Conservation (phyloP, 495 filamentous ascomycete species). For the Aspergillus panamensis region DNA sequence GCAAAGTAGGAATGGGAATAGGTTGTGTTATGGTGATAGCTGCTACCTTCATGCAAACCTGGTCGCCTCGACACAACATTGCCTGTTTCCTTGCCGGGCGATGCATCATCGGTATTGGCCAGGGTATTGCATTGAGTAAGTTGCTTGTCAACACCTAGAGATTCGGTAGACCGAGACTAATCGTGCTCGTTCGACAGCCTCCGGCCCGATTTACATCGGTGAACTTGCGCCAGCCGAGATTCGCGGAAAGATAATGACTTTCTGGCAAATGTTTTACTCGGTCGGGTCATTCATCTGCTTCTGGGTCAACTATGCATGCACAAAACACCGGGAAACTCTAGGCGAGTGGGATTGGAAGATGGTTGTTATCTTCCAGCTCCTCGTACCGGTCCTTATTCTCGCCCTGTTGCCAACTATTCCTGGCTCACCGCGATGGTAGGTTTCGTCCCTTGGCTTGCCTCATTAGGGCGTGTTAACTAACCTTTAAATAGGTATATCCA, state of each 20-base stretch:
- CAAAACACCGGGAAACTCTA: constrained; percentile 45
- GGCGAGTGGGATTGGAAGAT: constrained; percentile 62
- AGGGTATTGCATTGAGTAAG: constrained; percentile 61
- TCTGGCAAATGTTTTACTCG: constrained; percentile 65
- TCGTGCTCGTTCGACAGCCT: constrained; percentile 27
- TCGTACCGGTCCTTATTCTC: constrained; percentile 53
- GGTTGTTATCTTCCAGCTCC: constrained; percentile 60
- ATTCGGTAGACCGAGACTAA: neutral
- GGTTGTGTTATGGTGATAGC: constrained; percentile 57
- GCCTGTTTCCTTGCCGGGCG: constrained; percentile 59
- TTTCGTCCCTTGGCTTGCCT: neutral
- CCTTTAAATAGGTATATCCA: constrained; percentile 43
- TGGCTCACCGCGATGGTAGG: constrained; percentile 55
- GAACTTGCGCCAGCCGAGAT: constrained; percentile 57
- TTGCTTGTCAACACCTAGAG: constrained; percentile 4
- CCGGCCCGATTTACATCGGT: constrained; percentile 61
- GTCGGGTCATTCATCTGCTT: constrained; percentile 62
- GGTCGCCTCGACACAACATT: constrained; percentile 51
- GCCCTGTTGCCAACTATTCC: constrained; percentile 52
- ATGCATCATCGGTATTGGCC: constrained; percentile 60
- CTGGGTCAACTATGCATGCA: constrained; percentile 58
- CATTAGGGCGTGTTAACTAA: constrained; percentile 3
- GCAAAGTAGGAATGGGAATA: constrained; percentile 54
- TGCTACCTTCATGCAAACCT: constrained; percentile 61
- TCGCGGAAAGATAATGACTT: constrained; percentile 62